Base-by-base conservation (phyloP, 352 stramenopile species). In the Globisporangium emineosum region DNA sequence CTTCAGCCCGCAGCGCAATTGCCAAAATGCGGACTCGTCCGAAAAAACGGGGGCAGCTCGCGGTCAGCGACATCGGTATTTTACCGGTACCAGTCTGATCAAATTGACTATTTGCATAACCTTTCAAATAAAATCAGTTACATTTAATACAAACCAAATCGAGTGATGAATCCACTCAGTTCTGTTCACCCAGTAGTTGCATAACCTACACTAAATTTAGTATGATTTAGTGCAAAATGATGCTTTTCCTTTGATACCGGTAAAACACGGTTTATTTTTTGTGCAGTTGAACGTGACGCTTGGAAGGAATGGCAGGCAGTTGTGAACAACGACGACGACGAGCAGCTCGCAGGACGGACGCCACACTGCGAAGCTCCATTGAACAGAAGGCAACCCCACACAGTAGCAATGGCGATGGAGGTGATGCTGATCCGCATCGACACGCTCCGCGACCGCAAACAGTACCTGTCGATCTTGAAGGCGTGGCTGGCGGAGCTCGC, bases 381-480 rank as follows among this genome's bases (percentile, higher is more conserved):
- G 23, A 53, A 47, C 12, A 30, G 29, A 8, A n/a, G 17, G 4
- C 10, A 40, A 19, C 5, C 5, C 3, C 17, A 27, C 21, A 8
- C n/a, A 47, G 13, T 32, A 59, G 10, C 32, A 59, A 45, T 57
- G 32, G 15, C 30, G 37, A 77, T 89, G 77, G 79, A 91, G 67
- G 62, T 79, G 60, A 61, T 94, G 42, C 65, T 90, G 35, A 54
- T 94, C 27, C 80, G 86, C 29, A 81, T 94, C 42, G 86, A 94
- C 67, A 73, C 82, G 68, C 78, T 94, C 68, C 76, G 66, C 27
- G 80, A 89, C 60, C 81, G 80, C 27, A 58, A 64, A 21, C 68
- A 67, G 43, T 94, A 94, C 60, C 61, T 90, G n/a, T 71, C 72
- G 53, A 76, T 71, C 19, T 54, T 92, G 59, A 83, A 79, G 42